phyloP scores from a whole-genome alignment of 2,329 filamentous ascomycete genomes.

The Ceratocystiopsis minuta region DNA sequence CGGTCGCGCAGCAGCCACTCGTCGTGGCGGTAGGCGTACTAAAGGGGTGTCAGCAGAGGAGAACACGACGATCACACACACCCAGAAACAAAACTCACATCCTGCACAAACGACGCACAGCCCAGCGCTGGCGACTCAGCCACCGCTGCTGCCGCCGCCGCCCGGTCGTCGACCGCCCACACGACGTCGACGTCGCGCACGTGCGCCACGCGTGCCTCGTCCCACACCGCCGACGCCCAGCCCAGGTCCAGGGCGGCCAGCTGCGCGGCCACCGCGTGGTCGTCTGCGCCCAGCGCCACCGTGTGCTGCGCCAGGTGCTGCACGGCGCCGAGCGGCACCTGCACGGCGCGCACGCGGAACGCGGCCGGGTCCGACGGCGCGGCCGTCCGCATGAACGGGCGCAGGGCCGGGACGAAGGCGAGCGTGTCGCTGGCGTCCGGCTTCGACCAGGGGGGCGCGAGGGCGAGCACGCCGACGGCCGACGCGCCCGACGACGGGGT shows the following conservation, averaged over 20 bases:
- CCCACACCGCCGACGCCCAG: conserved; percentile 61
- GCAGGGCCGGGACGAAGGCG: conserved; percentile 60
- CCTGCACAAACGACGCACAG: conserved; percentile 70
- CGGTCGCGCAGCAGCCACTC: conserved; percentile 94
- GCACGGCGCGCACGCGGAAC: conserved; percentile 47
- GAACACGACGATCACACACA: background rate
- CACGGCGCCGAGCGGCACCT: conserved; percentile 58
- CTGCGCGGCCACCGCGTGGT: conserved; percentile 16
- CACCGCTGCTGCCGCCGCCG: conserved; percentile 41
- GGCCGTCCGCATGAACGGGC: conserved; percentile 41
- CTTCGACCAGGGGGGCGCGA: conserved; percentile 48
- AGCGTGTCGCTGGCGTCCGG: conserved; percentile 71
- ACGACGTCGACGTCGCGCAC: conserved; percentile 71
- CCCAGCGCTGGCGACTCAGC: conserved; percentile 44
- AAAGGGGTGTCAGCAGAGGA: conserved; percentile 14
- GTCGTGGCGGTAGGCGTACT: conserved; percentile 93
- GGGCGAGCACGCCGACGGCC: conserved; percentile 59
- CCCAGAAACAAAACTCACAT: conserved; percentile 39
- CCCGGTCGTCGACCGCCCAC: conserved; percentile 58
- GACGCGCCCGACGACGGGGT: conserved; percentile 28
- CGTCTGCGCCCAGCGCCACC: background rate
- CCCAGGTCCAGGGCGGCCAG: conserved; percentile 50
- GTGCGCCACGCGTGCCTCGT: conserved; percentile 65
- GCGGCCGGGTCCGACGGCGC: conserved; percentile 41
- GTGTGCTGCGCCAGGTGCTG: conserved; percentile 63